Percentiles rank a stretch among this genome's conserved stretches.
Conservation (phyloP, 2,329 filamentous ascomycete genomes). For the Alternaria brassicicola region DNA sequence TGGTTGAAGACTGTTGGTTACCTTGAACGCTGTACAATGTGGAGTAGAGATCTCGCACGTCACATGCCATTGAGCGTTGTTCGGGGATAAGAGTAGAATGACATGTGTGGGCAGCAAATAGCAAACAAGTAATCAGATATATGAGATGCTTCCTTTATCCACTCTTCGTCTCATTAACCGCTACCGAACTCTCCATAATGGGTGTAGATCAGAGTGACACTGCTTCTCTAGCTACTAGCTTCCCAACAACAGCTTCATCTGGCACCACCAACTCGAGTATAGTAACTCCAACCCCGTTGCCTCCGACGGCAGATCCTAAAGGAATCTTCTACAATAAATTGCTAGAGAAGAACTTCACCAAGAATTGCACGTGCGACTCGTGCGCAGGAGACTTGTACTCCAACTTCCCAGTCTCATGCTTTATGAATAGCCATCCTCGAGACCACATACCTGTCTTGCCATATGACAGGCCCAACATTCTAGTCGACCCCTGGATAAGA, state of each 20-base stretch:
- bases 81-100: background rate
- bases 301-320: background rate
- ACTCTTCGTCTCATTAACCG: background rate
- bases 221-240: background rate
- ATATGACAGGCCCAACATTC: background rate
- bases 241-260: background rate
- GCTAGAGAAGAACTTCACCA: background rate
- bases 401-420: background rate
- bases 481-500: background rate
- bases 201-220: background rate
- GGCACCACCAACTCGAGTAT: background rate
- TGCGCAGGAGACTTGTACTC: background rate
- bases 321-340: background rate
- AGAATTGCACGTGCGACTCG: background rate
- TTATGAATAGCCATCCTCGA: rapidly evolving
- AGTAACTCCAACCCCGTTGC: background rate
- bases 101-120: background rate
- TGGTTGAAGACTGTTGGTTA: no score
- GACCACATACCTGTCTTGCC: background rate
- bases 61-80: no score
- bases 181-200: background rate
- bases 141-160: background rate
- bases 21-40: no score
- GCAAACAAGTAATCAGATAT: background rate
- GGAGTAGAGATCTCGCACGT: no score